Evolutionary conservation across 2,329 filamentous ascomycete species (phyloP).

Genomic region (Clonostachys chloroleuca): DNA sequence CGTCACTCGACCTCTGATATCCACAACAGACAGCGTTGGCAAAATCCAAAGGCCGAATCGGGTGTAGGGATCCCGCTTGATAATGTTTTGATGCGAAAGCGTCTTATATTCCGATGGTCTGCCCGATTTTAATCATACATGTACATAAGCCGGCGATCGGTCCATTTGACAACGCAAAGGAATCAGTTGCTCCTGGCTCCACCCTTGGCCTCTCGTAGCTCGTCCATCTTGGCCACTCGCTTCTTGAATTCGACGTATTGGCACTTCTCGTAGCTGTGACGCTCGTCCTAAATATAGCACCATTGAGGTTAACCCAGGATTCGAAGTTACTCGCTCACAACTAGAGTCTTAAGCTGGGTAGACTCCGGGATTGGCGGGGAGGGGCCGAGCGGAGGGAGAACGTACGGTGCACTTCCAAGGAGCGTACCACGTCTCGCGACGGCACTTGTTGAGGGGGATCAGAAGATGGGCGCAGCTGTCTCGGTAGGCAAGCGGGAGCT

Average conservation of each 20-base stretch:
- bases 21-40: too few species aligned
- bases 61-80: not conserved
- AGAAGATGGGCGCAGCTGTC: slow-evolving; percentile 94
- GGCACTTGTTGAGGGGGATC: slow-evolving; percentile 94
- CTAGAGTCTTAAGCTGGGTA: not conserved
- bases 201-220: slow-evolving; percentile 80
- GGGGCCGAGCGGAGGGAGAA: slow-evolving; percentile 5
- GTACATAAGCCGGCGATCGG: too few species aligned
- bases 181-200: slow-evolving; percentile 78
- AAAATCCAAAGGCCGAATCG: too few species aligned
- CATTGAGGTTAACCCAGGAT: not conserved
- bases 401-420: slow-evolving; percentile 97
- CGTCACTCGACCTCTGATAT: too few species aligned
- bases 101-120: too few species aligned
- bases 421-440: slow-evolving; percentile 85
- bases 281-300: slow-evolving; percentile 64
- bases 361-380: not conserved
- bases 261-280: slow-evolving; percentile 98
- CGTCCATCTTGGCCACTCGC: slow-evolving; percentile 97
- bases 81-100: not conserved
- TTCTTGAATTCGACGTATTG: slow-evolving; percentile 99
- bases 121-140: too few species aligned
- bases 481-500: slow-evolving; percentile 83
- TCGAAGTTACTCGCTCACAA: not conserved
- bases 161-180: too few species aligned